These are phyloP conservation scores for Gyrodon lividus DNA, from an alignment of 768 basidiomycete species.

Conservation along the genomic window DNA sequence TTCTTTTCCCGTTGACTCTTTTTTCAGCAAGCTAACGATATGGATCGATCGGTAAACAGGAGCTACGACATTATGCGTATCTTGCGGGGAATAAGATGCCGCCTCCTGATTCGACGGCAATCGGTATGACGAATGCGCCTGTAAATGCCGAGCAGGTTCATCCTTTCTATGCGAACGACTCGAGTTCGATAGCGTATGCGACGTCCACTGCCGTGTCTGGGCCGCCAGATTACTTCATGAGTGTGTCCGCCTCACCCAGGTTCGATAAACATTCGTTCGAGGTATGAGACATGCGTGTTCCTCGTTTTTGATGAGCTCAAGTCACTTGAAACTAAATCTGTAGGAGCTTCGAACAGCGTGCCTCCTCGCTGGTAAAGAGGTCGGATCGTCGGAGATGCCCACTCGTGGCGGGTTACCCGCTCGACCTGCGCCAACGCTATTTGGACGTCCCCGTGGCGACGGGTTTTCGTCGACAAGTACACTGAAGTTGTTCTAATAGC, in stretches of 20 bases:
- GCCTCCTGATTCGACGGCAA: conserved; percentile 1
- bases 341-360: conserved; percentile 55
- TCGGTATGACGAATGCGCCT: conserved; percentile 2
- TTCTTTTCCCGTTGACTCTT: conserved; percentile 2
- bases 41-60: conserved; percentile 32
- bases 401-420: conserved; percentile 24
- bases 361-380: conserved; percentile 41
- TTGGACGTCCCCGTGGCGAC: conserved; percentile 33
- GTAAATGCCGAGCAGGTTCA: background rate
- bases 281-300: conserved; percentile 28
- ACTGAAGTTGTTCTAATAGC: conserved; percentile 14
- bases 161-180: conserved; percentile 28
- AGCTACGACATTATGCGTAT: conserved; percentile 45
- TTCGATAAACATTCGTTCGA: conserved; percentile 49
- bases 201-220: conserved; percentile 8
- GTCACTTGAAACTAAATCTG: background rate
- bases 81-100: conserved; percentile 33
- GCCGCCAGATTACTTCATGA: conserved; percentile 34
- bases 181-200: conserved; percentile 21
- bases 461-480: conserved; percentile 27
- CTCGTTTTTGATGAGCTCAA: background rate
- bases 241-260: conserved; percentile 36
- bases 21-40: conserved; percentile 14
- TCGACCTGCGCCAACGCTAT: conserved; percentile 20
- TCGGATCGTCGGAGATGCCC: conserved; percentile 40